These are phyloP conservation scores for Trichomonascus vanleenenianus DNA, from an alignment of 805 yeast genomes.

Conservation along the genomic window DNA sequence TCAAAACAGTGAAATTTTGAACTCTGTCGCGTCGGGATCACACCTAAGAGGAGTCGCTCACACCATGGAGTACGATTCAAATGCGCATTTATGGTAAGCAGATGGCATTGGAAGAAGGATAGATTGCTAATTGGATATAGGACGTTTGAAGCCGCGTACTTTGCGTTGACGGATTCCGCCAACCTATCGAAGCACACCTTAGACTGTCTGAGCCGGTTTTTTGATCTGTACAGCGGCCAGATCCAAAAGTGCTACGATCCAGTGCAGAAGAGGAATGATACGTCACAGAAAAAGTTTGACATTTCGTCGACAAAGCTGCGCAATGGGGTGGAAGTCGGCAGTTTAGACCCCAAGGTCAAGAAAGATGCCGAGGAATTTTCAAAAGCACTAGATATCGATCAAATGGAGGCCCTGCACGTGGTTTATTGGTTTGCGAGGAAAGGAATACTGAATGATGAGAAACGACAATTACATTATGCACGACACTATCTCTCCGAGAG, in stretches of 20 bases:
- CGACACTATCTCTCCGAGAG: conserved; percentile 17
- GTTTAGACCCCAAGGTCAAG: conserved; percentile 5
- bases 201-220: conserved; percentile 6
- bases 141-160: conserved; percentile 16
- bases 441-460: conserved; percentile 8
- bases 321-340: conserved; percentile 3
- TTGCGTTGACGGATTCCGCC: conserved; percentile 2
- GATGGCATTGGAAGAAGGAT: no score
- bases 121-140: conserved; percentile 1
- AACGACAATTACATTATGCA: conserved; percentile 7
- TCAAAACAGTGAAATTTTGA: no score
- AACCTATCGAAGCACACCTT: conserved; percentile 3
- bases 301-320: not conserved
- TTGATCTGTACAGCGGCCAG: not conserved
- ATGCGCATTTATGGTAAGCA: no score
- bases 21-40: no score
- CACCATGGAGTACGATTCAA: no score
- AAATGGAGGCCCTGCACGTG: conserved; percentile 12
- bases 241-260: conserved; percentile 11
- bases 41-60: no score
- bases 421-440: conserved; percentile 11
- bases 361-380: conserved; percentile 13
- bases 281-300: conserved; percentile 4
- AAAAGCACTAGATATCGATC: conserved; percentile 8
- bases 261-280: conserved; percentile 1